Evolutionary conservation across 441 rosid genomes (phyloP).

Genomic region (Lepidium campestre): DNA sequence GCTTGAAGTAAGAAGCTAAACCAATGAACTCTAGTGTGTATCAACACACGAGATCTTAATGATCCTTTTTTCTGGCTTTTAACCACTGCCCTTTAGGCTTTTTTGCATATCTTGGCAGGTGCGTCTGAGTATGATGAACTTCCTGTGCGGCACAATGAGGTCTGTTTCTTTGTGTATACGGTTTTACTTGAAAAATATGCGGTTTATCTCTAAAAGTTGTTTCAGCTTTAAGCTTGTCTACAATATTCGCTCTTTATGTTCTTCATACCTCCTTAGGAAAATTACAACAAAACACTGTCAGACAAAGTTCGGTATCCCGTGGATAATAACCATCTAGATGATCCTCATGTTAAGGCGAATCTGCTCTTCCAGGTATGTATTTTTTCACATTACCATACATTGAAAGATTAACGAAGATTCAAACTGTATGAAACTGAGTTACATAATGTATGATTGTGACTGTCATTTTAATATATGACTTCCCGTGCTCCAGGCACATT

Average conservation of each 20-base stretch:
- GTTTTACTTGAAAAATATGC: not conserved
- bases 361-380: conserved; percentile 74
- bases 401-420: not conserved
- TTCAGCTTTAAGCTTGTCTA: not conserved
- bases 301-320: conserved; percentile 65
- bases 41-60: conserved; percentile 7
- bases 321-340: conserved; percentile 80
- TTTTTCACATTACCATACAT: not conserved
- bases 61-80: not conserved
- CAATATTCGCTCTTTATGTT: not conserved
- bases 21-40: not conserved
- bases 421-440: not conserved
- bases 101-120: conserved; percentile 82
- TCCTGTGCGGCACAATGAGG: conserved; percentile 99
- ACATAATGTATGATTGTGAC: not conserved
- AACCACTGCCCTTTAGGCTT: conserved; percentile 43
- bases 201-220: not conserved
- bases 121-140: conserved; percentile 92
- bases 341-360: conserved; percentile 93
- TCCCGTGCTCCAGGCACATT: conserved; percentile 70
- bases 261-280: conserved; percentile 48
- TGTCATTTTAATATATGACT: not conserved
- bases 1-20: conserved; percentile 64
- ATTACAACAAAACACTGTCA: conserved; percentile 70
- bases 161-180: conserved; percentile 24